Evolutionary conservation across 2,329 filamentous ascomycete genomes (phyloP).

Genomic region (Aspergillus sp.): DNA sequence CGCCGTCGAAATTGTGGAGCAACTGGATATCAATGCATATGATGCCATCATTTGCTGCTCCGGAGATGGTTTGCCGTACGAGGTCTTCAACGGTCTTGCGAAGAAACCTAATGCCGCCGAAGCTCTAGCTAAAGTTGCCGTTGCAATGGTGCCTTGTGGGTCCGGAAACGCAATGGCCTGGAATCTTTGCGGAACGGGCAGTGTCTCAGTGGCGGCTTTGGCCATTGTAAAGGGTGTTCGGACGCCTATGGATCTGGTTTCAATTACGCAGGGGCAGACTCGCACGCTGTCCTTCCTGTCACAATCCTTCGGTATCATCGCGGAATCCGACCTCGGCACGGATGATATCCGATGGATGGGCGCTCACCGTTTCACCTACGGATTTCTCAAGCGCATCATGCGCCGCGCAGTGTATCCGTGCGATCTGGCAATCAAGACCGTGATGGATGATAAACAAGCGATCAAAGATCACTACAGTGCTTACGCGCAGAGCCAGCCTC

Average conservation of each 20-base stretch:
- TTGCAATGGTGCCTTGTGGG: constrained; percentile 87
- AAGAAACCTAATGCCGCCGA: constrained; percentile 72
- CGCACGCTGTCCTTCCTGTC: constrained; percentile 85
- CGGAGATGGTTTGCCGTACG: constrained; percentile 86
- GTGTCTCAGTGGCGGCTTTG: constrained; percentile 73
- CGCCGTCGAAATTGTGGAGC: constrained; percentile 73
- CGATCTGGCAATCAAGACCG: constrained; percentile 82
- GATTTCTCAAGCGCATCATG: constrained; percentile 75
- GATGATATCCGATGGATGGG: constrained; percentile 96
- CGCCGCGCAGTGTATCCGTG: constrained; percentile 81
- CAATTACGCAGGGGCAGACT: constrained; percentile 76
- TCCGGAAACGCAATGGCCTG: constrained; percentile 92
- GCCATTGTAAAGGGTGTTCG: constrained; percentile 82
- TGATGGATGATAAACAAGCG: constrained; percentile 70
- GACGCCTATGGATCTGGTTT: constrained; percentile 83
- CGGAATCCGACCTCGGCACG: constrained; percentile 85
- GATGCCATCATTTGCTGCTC: constrained; percentile 89
- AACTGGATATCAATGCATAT: constrained; percentile 74
- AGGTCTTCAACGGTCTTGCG: constrained; percentile 91
- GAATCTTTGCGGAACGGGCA: constrained; percentile 82
- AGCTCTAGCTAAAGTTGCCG: constrained; percentile 74
- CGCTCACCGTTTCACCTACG: constrained; percentile 77
- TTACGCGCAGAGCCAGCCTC: constrained; percentile 41
- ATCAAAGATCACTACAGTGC: constrained; percentile 73
- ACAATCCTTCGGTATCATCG: constrained; percentile 85